phyloP scores from a whole-genome alignment of 208 protist genomes.

The Crithidia fasciculata region DNA sequence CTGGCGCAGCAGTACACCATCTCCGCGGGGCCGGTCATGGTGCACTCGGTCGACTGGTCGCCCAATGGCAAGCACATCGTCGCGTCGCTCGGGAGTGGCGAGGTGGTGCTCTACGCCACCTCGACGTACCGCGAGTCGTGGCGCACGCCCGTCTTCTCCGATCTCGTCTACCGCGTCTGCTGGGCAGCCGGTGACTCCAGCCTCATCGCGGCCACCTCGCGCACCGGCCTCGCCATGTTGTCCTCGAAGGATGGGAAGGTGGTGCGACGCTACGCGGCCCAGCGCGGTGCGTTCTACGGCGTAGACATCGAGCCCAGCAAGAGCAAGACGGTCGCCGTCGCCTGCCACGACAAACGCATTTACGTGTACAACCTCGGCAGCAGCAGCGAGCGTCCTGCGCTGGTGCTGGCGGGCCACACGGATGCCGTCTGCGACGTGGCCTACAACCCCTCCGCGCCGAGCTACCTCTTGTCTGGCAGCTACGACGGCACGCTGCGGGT shows the following conservation, averaged over 20 bases:
- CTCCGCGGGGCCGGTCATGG: constrained; percentile 68
- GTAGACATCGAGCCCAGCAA: constrained; percentile 76
- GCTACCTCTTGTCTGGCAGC: constrained; percentile 81
- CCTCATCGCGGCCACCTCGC: constrained; percentile 61
- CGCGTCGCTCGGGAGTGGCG: constrained; percentile 73
- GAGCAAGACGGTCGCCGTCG: constrained; percentile 76
- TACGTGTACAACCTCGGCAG: constrained; percentile 79
- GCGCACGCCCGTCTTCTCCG: constrained; percentile 55
- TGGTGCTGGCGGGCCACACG: constrained; percentile 77
- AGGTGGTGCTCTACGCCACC: constrained; percentile 79
- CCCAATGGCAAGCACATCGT: constrained; percentile 81
- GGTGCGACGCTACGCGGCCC: constrained; percentile 63
- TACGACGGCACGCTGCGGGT: constrained; percentile 91
- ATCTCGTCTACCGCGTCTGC: constrained; percentile 53
- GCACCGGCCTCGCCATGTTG: constrained; percentile 60
- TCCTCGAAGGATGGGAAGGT: constrained; percentile 79
- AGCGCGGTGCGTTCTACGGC: constrained; percentile 50
- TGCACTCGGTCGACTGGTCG: constrained; percentile 82
- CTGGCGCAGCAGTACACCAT: constrained; percentile 59
- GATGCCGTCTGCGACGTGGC: constrained; percentile 77
- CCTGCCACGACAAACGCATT: constrained; percentile 83
- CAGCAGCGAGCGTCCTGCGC: constrained; percentile 46
- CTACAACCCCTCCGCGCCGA: constrained; percentile 75
- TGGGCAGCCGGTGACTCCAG: constrained; percentile 57
- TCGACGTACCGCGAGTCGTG: constrained; percentile 68